A percentile compares a stretch with the other conserved stretches of the same genome.
phyloP scores from a whole-genome alignment of 805 yeast genomes.

The Torulaspora maleeae region DNA sequence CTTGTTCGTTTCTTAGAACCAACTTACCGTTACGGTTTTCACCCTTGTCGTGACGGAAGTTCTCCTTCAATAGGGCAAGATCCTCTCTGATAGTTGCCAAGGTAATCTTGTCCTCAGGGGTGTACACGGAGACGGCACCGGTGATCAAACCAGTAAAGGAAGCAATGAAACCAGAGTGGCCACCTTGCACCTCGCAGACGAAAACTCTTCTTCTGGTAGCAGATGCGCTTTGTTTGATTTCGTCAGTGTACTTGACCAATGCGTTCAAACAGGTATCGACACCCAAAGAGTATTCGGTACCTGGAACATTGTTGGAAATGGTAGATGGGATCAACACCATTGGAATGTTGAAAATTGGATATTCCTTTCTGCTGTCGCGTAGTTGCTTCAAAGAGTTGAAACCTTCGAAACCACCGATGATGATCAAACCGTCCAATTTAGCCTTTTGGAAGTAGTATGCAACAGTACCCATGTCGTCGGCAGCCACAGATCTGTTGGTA shows the following conservation, averaged over 20 bases:
- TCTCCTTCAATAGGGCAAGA: constrained; percentile 59
- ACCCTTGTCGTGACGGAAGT: constrained; percentile 71
- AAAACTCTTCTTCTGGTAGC: constrained; percentile 91
- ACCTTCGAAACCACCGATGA: constrained; percentile 98
- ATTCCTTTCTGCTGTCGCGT: constrained; percentile 65
- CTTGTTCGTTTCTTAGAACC: constrained; percentile 75
- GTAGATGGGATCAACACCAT: constrained; percentile 93
- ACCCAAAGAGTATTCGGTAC: constrained; percentile 93
- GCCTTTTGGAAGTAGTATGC: constrained; percentile 91
- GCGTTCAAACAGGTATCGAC: constrained; percentile 93
- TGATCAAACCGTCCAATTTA: constrained; percentile 78
- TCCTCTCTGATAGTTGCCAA: constrained; percentile 70
- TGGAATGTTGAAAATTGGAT: constrained; percentile 92
- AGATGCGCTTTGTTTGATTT: constrained; percentile 89
- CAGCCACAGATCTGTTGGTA: constrained; percentile 84
- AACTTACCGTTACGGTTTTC: constrained; percentile 80
- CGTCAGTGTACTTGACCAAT: constrained; percentile 88
- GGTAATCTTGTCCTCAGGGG: constrained; percentile 79
- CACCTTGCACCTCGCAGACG: constrained; percentile 98
- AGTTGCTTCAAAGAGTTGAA: constrained; percentile 78
- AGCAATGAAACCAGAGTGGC: constrained; percentile 91
- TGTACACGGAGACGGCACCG: constrained; percentile 88
- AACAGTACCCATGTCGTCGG: constrained; percentile 79
- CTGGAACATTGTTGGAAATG: constrained; percentile 97
- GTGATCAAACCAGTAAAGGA: constrained; percentile 76